Evolutionary conservation across 139 green algal genomes (phyloP), one percentile per base, ranked within the genome.

Genomic region (Haematococcus lacustris): DNA sequence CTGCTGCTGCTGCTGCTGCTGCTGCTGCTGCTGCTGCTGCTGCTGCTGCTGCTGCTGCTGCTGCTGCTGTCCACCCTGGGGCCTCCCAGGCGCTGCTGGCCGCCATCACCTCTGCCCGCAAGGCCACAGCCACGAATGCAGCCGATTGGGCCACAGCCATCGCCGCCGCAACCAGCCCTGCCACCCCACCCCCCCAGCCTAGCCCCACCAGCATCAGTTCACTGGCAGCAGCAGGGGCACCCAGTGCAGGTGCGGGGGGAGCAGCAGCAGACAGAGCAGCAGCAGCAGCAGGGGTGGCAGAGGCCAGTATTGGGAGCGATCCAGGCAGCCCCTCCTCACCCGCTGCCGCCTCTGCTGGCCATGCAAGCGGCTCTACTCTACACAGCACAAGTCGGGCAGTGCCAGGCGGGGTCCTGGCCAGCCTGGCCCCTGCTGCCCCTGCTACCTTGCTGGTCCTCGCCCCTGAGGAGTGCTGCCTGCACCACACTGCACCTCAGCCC

Each of bases 401-500:
- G 9, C 53, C 7, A 64, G 61, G 33, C 25, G 33, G 5, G 30
- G 32, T 3, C 33, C 28, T 35, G 53, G 25, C 26, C 2, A 0
- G 50, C 21, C 5, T 38, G 32, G 37, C 26, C 35, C 0, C 7
- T 23, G 28, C 74, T 39, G 2, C n/a, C 23, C 38, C 61, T 35
- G 1, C n/a, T 26, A 57, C 28, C 51, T 73, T 43, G 4, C 53
- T 91, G 38, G 47, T 96, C 34, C 43, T 94, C 5, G 89, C 90
- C 2, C 89, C 90, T 9, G 69, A 75, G 0, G 83, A 89, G 67
- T 94, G 90, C 78, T 59, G 79, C 2, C 34, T 78, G 38, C 90
- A 96, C 78, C 79, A 71, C 40, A 96, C 90, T 3, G 79, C 76
- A 32, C 84, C 87, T 2, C 73, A 90, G 59, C 88, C 87, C 0